Base-by-base conservation (phyloP, 768 basidiomycete species). In the Trametes villosa region DNA sequence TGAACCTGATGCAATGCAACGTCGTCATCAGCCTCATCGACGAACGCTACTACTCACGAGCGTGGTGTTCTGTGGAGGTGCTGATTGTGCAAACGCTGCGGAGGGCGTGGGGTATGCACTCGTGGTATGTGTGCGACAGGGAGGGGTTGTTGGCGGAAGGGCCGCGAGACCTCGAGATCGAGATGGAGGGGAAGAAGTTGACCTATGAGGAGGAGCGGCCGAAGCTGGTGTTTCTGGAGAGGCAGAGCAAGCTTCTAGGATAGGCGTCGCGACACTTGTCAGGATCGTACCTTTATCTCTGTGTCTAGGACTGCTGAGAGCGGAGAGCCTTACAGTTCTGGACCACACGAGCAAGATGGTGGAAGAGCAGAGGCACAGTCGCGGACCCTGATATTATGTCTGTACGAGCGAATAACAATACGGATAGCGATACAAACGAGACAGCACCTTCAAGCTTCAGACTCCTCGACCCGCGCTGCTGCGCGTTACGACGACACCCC, bases 401-500 rank as follows among this genome's bases (percentile, higher is more conserved):
- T 38, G 36, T 38, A 48, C 46, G 30, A 47, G 54, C 46, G 9
- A 57, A 57, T 57, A 57, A 57, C 46, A n/a, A 57, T 57, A 57
- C 55, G 34, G 34, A 57, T 57, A 57, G 55, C 55, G 55, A 57
- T 57, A 57, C 55, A 57, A 57, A 38, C 24, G 44, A 44, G 17
- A 57, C 36, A 57, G 45, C 55, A 47, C 41, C n/a, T n/a, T n/a
- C n/a, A n/a, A n/a, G n/a, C n/a, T 31, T 15, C 30, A 44, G 5
- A 15, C 33, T 9, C 42, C 13, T 22, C 15, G 22, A 34, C 15
- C 29, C 30, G 13, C 38, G 18, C 13, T 6, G 2, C 31, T 26
- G 4, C 9, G 8, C 17, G 12, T 54, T 57, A 63, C 9, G 47
- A 24, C 41, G 54, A 48, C 42, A 64, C 58, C 15, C 59, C 63